Evolutionary conservation across 2,329 filamentous ascomycete genomes (phyloP), one percentile per base, ranked within the genome.

Genomic region (Colletotrichum sp.): DNA sequence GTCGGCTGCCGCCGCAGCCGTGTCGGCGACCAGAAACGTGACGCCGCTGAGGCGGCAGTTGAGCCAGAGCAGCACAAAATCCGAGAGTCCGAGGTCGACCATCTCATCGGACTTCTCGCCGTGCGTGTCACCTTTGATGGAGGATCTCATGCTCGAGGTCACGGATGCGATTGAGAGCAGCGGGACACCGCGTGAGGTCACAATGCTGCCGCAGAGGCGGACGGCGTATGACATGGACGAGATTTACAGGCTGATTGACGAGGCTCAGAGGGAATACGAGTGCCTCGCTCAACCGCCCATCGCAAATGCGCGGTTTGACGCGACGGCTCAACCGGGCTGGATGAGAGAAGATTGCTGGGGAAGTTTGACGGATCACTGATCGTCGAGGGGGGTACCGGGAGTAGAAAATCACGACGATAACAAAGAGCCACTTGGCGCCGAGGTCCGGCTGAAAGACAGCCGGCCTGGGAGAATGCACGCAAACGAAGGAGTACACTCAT

Each of bases 91-190:
- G 44, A 59, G 26, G 13, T 76, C 74, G 12, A 69, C 52, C 9
- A 30, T 49, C 13, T 74, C 70, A 18, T 72, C 70, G 3, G 70
- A 76, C 18, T 69, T 76, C 44, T 65, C 71, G 24, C 49, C 74
- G n/a, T 74, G 70, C 34, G 74, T 74, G 24, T 76, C 74, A 8
- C 71, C 74, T 28, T 52, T 76, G 59, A 76, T 76, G 70, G 74
- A 76, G 57, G 74, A 74, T 21, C 71, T 76, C 21, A 69, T 76
- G 65, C 28, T 76, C 12, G 74, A 76, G 65, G 16, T 76, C 71
- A 69, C 59, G 59, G 74, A 76, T 24, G 74, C 74, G 10, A 76
- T 76, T 16, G 70, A 76, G 57, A 74, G 74, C 65, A 76, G 65
- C 30, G 71, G 65, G 30, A 24, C 32, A 21, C 10, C 44, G 18